These are phyloP conservation scores for Hymenotorrendiella dingleyae DNA, from an alignment of 2,329 filamentous ascomycete species.

Conservation along the genomic window DNA sequence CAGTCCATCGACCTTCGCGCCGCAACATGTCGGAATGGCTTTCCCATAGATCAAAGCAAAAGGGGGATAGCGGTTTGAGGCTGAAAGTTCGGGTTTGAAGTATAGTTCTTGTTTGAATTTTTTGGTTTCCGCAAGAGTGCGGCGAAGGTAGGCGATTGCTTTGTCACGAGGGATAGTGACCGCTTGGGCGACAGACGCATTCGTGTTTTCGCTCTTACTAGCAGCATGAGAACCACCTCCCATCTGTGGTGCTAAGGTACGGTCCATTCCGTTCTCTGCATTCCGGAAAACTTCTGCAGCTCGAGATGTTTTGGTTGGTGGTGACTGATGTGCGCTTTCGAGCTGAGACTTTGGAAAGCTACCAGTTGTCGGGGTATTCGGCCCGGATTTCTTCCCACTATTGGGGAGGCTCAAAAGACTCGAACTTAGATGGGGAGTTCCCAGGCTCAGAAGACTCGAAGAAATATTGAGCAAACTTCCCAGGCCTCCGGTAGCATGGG, in stretches of 20 bases:
- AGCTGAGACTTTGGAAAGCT: conserved; percentile 16
- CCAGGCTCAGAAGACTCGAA: conserved; percentile 24
- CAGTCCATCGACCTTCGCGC: conserved; percentile 64
- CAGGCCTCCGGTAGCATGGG: conserved; percentile 22
- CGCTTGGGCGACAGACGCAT: conserved; percentile 27
- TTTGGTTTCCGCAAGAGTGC: conserved; percentile 65
- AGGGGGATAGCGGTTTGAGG: conserved; percentile 73
- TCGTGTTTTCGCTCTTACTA: conserved; percentile 19
- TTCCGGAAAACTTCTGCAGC: conserved; percentile 23
- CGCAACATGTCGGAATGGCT: conserved; percentile 77
- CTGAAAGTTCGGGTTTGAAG: conserved; percentile 52
- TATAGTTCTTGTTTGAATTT: conserved; percentile 71
- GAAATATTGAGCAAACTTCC: conserved; percentile 35
- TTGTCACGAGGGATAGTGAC: conserved; percentile 31
- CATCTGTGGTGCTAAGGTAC: conserved; percentile 24
- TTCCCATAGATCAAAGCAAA: conserved; percentile 82
- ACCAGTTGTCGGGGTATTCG: conserved; percentile 12
- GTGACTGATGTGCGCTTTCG: conserved; percentile 18
- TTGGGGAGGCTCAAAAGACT: conserved; percentile 29
- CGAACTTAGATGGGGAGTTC: too few species aligned
- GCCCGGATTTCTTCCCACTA: conserved; percentile 24
- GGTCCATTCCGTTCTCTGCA: conserved; percentile 23
- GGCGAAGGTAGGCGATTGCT: conserved; percentile 60
- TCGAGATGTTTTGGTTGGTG: conserved; percentile 21
- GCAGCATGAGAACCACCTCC: conserved; percentile 16